Evolutionary conservation across 2,329 filamentous ascomycete species (phyloP), one percentile per base, ranked within the genome.

Genomic region (Exophiala oligosperma): DNA sequence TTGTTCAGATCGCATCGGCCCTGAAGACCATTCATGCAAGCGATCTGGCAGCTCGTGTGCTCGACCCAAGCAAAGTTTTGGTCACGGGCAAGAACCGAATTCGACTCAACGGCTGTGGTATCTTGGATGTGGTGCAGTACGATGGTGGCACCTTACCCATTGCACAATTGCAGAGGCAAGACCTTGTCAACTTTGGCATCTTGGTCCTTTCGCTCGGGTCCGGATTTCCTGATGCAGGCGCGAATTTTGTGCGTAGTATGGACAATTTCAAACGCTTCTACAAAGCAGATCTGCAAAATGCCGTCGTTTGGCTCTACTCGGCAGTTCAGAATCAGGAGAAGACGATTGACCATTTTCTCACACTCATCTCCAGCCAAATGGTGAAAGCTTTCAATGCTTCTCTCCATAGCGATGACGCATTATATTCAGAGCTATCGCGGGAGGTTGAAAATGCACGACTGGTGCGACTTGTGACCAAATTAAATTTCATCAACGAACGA

Each of bases 401-500:
- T 7, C 83, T 94, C n/a, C 92, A 94, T 64, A 81, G 86, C 37
- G 83, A 89, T 57, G 94, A 99, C 71, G 84, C 87, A 12, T 78
- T 92, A 17, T 87, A 81, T 38, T 86, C 84, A 14, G 85, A 90
- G 52, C 79, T 97, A 26, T 85, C 82, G 65, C 84, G 87, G 38
- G 93, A 97, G 72, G 82, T 97, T 4, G 94, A 97, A 71, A 97
- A 97, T 67, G 92, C 88, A 8, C 86, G 94, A 11, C 76, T 95
- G 1, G 88, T 91, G 28, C 89, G 94, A 14, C 79, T 96, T 11
- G 75, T 90, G 58, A 80, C 92, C 69, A 99, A 99, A 72, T 79
- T 99, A 43, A 91, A 90, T 60, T 83, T 90, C 57, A 86, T 99
- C 71, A 94, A 94, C 69, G 94, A 99, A 73, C 86, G 94, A 9